Evolutionary conservation across 2,329 filamentous ascomycete species (phyloP), one percentile per base, ranked within the genome.

Genomic region (Botrytis hyacinthi): DNA sequence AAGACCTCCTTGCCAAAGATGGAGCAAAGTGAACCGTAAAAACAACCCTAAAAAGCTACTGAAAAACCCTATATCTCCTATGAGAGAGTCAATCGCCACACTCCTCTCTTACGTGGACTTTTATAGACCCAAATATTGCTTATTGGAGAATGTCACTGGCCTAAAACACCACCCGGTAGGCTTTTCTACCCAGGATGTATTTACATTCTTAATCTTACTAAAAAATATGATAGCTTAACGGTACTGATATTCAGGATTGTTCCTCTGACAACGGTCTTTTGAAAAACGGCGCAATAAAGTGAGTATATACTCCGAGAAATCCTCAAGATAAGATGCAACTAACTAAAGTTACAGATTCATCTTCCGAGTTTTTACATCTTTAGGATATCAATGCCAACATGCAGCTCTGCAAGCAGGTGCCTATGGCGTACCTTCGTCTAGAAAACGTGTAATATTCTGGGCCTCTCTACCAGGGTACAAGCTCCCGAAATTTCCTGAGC

Each of bases 91-190:
- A 5, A 62, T 79, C 2, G 74, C 74, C 4, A 69, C 76, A 18
- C 76, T 72, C 26, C 60, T 80, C 0, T 74, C 74, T 0, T 79
- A 73, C 40, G 73, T 78, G 0, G 76, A 79, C 46, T 76, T 76
- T 35, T 79, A 79, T 57, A 66, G 71, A 29, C 78, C 78, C 2
- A 74, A 74, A 35, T 79, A 79, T 46, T 76, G 77, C 42, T 72
- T 79, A 1, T 48, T 80, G 4, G 78, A 80, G 42, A 80, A 80
- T 73, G 79, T 79, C 22, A 26, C 18, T 29, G 75, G 70, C 1
- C 12, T 78, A 3, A 48, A 76, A 2, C 3, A 59, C 9, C 72
- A 76, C 59, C 59, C 48, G 22, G 75, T 75, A 65, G 68, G 67
- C 68, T 7, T 10, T 32, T 63, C 1, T 3, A 16, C 4, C 7